A percentile compares a stretch with the other conserved stretches of the same genome.
Conservation (phyloP, 805 yeast genomes). For the Kodamaea nitidulidarum region DNA sequence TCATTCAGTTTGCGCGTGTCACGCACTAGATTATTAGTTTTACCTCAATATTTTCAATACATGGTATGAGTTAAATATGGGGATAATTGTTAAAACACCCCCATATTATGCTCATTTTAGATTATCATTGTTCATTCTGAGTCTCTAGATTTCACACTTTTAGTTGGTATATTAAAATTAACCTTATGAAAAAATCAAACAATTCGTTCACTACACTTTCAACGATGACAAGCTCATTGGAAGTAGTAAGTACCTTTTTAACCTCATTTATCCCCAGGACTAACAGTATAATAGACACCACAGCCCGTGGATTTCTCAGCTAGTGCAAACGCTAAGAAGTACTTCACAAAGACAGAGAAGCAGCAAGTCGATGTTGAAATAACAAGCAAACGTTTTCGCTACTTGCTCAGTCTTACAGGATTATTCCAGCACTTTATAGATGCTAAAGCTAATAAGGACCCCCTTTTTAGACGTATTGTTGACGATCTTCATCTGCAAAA, state of each 20-base stretch:
- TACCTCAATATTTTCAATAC: no score
- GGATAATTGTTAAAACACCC: no score
- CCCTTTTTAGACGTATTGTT: conserved; percentile 50
- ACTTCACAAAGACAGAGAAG: conserved; percentile 3
- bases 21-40: no score
- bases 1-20: conserved; percentile 1
- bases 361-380: conserved; percentile 35
- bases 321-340: conserved; percentile 1
- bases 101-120: no score
- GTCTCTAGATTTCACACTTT: no score
- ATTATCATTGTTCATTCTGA: no score
- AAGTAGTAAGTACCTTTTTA: conserved; percentile 7
- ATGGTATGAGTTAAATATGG: no score
- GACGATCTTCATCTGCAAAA: conserved; percentile 26
- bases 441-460: conserved; percentile 60
- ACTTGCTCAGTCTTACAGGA: conserved; percentile 60
- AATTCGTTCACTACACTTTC: conserved; percentile 1
- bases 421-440: conserved; percentile 67
- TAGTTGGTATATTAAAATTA: no score
- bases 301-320: conserved; percentile 2
- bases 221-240: conserved; percentile 10
- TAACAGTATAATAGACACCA: conserved; percentile 3
- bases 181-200: neutral
- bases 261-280: neutral
- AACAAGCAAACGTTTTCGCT: conserved; percentile 63